phyloP scores from a whole-genome alignment of 768 basidiomycete genomes.

The Pisolithus orientalis region DNA sequence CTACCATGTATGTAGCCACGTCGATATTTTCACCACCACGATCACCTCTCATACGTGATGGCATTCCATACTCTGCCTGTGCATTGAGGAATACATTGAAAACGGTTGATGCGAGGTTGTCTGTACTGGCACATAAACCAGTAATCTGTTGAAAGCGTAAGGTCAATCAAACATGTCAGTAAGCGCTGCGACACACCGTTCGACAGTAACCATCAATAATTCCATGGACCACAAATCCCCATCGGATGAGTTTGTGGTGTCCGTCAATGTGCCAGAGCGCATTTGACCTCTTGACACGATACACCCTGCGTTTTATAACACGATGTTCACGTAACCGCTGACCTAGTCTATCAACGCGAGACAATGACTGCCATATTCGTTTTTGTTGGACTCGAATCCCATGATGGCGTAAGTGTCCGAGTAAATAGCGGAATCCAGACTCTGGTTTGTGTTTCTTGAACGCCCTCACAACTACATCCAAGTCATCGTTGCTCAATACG shows the following conservation, averaged over 20 bases:
- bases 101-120: constrained; percentile 25
- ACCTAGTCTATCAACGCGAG: not conserved
- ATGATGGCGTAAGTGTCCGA: constrained; percentile 8
- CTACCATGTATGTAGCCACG: constrained; percentile 24
- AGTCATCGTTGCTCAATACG: constrained; percentile 11
- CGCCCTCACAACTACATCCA: constrained; percentile 10
- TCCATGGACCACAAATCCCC: constrained; percentile 21
- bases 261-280: not conserved
- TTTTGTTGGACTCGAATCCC: constrained; percentile 11
- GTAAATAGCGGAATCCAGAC: constrained; percentile 15
- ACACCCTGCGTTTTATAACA: constrained; percentile 2
- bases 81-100: constrained; percentile 16
- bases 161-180: not conserved
- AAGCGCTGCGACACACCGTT: constrained; percentile 11
- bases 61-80: constrained; percentile 8
- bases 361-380: constrained; percentile 3
- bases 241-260: constrained; percentile 8
- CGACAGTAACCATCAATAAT: constrained; percentile 24
- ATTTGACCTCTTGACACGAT: constrained; percentile 9
- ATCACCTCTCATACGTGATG: constrained; percentile 22
- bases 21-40: constrained; percentile 24
- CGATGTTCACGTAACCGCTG: not conserved
- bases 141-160: constrained; percentile 10
- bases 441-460: constrained; percentile 9
- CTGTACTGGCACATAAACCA: constrained; percentile 13